Evolutionary conservation across 2,329 filamentous ascomycete genomes (phyloP), one percentile per base, ranked within the genome.

Genomic region (Colletotrichum lentis): DNA sequence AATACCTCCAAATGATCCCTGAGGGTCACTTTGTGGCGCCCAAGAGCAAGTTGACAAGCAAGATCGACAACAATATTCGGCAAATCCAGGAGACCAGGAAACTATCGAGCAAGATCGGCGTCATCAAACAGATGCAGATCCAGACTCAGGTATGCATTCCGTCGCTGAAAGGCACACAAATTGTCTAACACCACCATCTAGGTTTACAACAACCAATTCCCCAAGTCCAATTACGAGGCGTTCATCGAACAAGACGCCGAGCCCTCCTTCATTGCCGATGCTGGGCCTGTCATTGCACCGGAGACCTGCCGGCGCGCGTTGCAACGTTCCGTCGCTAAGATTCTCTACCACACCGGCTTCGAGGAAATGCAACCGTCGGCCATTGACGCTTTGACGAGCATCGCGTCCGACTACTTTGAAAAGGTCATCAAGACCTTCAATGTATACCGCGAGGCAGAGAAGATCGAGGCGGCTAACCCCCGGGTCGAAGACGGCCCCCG

Each of bases 81-180:
- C 94, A 97, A 76, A 94, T 99, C 85, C 96, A 99, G 78, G 95
- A 98, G 75, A 99, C 96, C 0, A 87, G 96, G 73, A 98, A 97
- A 77, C 86, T 99, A 37, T 97, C 94, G 74, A 94, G 94, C 12
- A 99, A 98, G 80, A 97, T 99, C 77, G 91, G 93, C 56, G 93
- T 99, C 70, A 96, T 99, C 77, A 99, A 98, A 82, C 96, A 99
- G 81, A 99, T 99, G 96, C 96, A 99, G 80, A 88, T 98, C 62
- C 96, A 99, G 78, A 93, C 94, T 59, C 96, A 97, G 86, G 92
- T 93, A 87, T 76, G 82, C 75, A 57, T 37, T 35, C 46, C 8
- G 56, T 43, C n/a, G 18, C 18, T 16, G 31, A 24, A 31, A 14
- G 39, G 50, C 22, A 41, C 20, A 41, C 16, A n/a, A 7, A 37